Base-by-base conservation (phyloP, 129 eudicot species). In the Escallonia rubra region DNA sequence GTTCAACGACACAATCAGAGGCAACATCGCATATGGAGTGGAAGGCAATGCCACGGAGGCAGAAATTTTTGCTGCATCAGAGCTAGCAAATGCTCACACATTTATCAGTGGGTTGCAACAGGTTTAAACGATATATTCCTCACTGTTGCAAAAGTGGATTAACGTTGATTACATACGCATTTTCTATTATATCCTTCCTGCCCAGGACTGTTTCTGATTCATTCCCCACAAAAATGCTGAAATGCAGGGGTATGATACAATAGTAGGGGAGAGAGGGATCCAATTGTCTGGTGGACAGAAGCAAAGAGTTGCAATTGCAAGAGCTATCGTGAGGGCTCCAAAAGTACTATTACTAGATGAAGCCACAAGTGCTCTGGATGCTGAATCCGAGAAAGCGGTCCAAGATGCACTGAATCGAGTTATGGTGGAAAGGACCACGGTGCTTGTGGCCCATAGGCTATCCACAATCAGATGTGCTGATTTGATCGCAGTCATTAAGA, bases 231-330 rank as follows among this genome's bases (percentile, higher is more conserved):
- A 16, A 49, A 10, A 51, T 66, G 42, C 50, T 14, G 34, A 58
- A 42, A 6, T 63, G 65, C 73, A 78, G 83, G 83, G 83, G 13
- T 79, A 79, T 43, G 72, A 79, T 16, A 79, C 83, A 14, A 43
- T 39, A 38, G 83, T 79, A 8, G 83, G 83, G 6, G 83, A 79
- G 60, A 62, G 83, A 44, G 83, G 79, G 43, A 58, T 73, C 7
- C 79, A 79, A 44, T 59, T 79, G 40, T 78, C 83, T 3, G 83
- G 83, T 8, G 83, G 83, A 1, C 83, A 78, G 53, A 78, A 78
- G 64, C 83, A 78, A 50, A 74, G 83, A 0, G 68, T 78, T 49
- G 83, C 83, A 9, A 78, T 78, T 57, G 83, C 83, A 6, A 68
- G 83, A 67, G 83, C 79, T 42, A 72, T 78, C 2, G 10, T 78